Percentiles rank a stretch among this genome's conserved stretches.
These are phyloP conservation scores for Rubia peregrina DNA, from an alignment of 305 asterid genomes.

Conservation along the genomic window DNA sequence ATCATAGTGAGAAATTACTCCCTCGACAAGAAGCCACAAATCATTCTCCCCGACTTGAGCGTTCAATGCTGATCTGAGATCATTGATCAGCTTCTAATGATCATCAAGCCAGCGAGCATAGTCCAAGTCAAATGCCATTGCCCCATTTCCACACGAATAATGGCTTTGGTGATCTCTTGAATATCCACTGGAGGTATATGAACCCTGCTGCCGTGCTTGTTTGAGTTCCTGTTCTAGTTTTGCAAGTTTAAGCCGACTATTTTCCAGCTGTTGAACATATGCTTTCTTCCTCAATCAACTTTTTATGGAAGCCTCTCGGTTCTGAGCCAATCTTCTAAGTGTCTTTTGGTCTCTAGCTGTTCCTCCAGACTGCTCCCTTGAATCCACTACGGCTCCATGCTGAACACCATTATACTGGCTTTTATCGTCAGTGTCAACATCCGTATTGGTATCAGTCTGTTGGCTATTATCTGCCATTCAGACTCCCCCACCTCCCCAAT, in stretches of 20 bases:
- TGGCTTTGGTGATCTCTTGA: constrained; percentile 42
- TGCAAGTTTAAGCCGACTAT: constrained; percentile 56
- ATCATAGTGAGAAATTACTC: constrained; percentile 74
- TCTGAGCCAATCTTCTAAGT: constrained; percentile 71
- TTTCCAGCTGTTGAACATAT: constrained; percentile 90
- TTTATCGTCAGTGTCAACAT: constrained; percentile 66
- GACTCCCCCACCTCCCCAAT: too few species aligned
- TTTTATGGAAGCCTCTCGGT: constrained; percentile 94
- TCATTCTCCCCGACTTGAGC: constrained; percentile 59
- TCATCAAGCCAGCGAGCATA: constrained; percentile 84
- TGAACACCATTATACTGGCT: constrained; percentile 55
- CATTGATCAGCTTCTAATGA: constrained; percentile 54
- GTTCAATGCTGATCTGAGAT: constrained; percentile 62
- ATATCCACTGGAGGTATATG: constrained; percentile 34
- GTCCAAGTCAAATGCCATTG: constrained; percentile 73
- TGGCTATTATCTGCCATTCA: constrained; percentile 81
- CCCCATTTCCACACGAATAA: constrained; percentile 54
- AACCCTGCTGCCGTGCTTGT: constrained; percentile 63
- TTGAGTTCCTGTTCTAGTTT: constrained; percentile 80
- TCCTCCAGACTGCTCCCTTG: constrained; percentile 43
- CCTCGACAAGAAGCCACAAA: constrained; percentile 61
- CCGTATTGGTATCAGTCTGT: constrained; percentile 89
- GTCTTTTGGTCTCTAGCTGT: constrained; percentile 68
- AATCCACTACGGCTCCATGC: constrained; percentile 46
- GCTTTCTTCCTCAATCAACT: constrained; percentile 90